These are phyloP conservation scores for Millerago galiae DNA, from an alignment of 805 yeast species.

Conservation along the genomic window DNA sequence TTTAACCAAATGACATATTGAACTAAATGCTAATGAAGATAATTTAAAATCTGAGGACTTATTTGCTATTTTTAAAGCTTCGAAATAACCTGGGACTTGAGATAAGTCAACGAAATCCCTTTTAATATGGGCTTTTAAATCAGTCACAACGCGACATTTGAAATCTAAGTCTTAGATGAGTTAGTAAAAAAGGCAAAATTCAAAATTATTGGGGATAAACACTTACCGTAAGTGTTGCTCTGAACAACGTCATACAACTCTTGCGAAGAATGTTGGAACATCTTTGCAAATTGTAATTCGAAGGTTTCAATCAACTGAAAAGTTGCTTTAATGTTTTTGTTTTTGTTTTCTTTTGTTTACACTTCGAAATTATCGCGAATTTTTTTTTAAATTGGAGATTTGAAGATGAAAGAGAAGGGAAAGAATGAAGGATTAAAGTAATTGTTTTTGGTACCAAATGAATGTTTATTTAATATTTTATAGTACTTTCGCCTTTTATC, in stretches of 20 bases:
- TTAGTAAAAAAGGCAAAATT: not conserved
- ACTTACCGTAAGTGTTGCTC: constrained; percentile 12
- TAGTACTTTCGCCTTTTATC: no score
- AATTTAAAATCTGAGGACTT: constrained; percentile 34
- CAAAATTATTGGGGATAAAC: no score
- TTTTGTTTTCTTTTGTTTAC: not conserved
- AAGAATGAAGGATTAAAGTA: no score
- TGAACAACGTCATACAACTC: constrained; percentile 9
- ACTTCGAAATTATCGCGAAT: not conserved
- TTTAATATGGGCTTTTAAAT: constrained; percentile 48
- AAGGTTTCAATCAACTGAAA: no score
- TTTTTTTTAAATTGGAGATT: not conserved
- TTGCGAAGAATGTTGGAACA: constrained; percentile 17
- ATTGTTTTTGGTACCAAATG: no score
- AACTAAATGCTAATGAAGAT: constrained; percentile 38
- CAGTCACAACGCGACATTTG: constrained; percentile 17
- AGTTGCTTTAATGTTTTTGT: not conserved
- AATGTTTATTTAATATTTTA: no score
- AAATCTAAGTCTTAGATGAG: constrained; percentile 13
- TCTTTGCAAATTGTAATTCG: not conserved
- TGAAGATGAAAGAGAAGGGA: no score
- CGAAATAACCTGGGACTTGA: constrained; percentile 44
- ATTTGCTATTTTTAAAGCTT: constrained; percentile 40
- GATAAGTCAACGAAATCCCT: constrained; percentile 45
- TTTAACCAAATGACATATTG: constrained; percentile 50